Percentiles rank a stretch among this genome's conserved stretches.
Evolutionary conservation across 2,329 filamentous ascomycete species (phyloP).

Genomic region (Trichoderma semiorbis): DNA sequence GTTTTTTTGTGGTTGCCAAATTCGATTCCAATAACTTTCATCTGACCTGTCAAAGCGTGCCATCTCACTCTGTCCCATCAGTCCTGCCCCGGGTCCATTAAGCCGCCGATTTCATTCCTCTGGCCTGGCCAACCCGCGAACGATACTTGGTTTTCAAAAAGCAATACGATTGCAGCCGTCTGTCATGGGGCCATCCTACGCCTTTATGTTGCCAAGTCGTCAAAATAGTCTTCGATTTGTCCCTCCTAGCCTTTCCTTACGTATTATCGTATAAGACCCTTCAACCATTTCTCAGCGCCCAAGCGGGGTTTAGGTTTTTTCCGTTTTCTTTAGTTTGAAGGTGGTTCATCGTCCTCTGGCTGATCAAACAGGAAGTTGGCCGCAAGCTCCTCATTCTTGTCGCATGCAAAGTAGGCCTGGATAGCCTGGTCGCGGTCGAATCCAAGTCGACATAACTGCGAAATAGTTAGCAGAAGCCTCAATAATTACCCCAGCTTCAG

Average conservation of each 20-base stretch:
- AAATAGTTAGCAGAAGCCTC: constrained; percentile 4
- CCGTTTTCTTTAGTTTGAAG: constrained; percentile 38
- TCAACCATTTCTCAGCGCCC: neutral
- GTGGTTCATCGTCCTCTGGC: constrained; percentile 74
- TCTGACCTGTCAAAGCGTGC: neutral
- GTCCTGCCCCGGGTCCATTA: neutral
- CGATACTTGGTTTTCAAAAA: constrained; percentile 4
- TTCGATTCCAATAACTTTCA: constrained; percentile 7
- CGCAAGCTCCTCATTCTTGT: constrained; percentile 98
- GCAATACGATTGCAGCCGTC: constrained; percentile 1
- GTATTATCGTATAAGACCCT: constrained; percentile 29
- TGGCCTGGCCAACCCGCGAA: neutral
- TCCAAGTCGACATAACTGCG: constrained; percentile 81
- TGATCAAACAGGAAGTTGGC: constrained; percentile 98
- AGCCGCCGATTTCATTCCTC: neutral
- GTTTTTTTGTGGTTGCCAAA: constrained; percentile 10
- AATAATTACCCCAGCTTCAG: neutral
- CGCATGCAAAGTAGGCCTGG: constrained; percentile 97
- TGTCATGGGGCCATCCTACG: neutral
- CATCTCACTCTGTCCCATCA: neutral
- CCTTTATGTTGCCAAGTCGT: constrained; percentile 7
- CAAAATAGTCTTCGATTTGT: constrained; percentile 6
- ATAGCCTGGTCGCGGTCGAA: constrained; percentile 93
- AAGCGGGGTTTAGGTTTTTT: constrained; percentile 9
- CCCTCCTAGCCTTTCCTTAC: constrained; percentile 18